Percentiles rank a stretch among this genome's conserved stretches.
Conservation (phyloP, 164 flowering plant genomes). For the Liriodendron chinense region DNA sequence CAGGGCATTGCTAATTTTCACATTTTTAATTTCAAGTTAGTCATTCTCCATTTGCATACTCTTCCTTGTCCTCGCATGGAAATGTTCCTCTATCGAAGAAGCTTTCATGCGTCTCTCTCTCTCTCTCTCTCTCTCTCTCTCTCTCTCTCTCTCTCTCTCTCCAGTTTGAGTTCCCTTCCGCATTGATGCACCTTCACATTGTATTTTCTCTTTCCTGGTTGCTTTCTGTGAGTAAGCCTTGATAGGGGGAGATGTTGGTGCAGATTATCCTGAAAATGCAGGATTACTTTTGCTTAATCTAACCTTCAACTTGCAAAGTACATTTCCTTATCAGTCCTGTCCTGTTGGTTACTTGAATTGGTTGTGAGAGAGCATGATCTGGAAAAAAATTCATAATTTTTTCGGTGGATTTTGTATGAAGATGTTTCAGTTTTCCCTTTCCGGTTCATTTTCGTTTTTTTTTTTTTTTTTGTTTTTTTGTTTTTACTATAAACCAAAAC, state of each 20-base stretch:
- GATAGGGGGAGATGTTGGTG: not conserved
- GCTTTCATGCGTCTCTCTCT: not conserved
- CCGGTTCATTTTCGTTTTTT: not conserved
- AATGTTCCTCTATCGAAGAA: not conserved
- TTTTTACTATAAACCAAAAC: no score
- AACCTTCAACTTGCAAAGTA: not conserved
- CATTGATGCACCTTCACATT: not conserved
- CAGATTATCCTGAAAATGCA: not conserved
- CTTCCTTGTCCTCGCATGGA: not conserved
- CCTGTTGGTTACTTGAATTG: not conserved
- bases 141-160: not conserved
- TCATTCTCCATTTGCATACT: not conserved
- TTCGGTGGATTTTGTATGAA: not conserved
- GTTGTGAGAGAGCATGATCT: not conserved
- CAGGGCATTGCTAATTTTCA: not conserved
- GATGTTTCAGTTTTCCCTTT: not conserved
- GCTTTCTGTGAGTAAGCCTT: not conserved
- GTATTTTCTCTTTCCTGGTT: not conserved
- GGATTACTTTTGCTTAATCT: not conserved
- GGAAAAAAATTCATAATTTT: not conserved
- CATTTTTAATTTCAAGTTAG: not conserved
- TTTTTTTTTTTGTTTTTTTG: not conserved
- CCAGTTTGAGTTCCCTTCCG: not conserved
- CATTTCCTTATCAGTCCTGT: not conserved
- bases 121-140: not conserved